Percentiles rank a stretch among this genome's conserved stretches.
phyloP scores from a whole-genome alignment of 768 basidiomycete species.

The Suillus alpinus region DNA sequence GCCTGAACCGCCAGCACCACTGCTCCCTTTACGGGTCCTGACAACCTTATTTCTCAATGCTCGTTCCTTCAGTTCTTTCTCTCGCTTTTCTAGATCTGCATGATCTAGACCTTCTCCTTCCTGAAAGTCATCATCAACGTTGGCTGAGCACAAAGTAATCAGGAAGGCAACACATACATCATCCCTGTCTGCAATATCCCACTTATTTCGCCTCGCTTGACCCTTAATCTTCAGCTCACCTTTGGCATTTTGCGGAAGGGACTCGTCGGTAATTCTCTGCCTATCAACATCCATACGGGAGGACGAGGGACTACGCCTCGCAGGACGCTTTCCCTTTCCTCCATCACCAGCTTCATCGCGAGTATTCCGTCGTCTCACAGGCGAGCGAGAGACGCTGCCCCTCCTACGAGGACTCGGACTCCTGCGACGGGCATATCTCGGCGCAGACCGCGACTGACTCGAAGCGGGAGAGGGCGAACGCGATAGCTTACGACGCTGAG shows the following conservation, averaged over 20 bases:
- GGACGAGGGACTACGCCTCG: constrained; percentile 26
- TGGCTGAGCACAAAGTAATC: neutral
- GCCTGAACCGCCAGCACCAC: constrained; percentile 12
- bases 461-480: constrained; percentile 30
- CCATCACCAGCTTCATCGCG: constrained; percentile 15
- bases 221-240: constrained; percentile 76
- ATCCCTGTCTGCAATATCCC: constrained; percentile 36
- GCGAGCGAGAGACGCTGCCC: constrained; percentile 33
- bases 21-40: constrained; percentile 57
- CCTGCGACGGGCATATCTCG: constrained; percentile 44
- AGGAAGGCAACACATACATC: constrained; percentile 3
- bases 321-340: constrained; percentile 17
- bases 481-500: constrained; percentile 31
- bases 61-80: constrained; percentile 79
- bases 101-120: constrained; percentile 19
- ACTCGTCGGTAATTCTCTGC: constrained; percentile 23
- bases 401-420: constrained; percentile 40
- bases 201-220: constrained; percentile 58
- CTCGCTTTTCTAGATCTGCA: constrained; percentile 60
- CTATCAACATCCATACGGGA: constrained; percentile 20
- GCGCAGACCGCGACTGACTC: constrained; percentile 40
- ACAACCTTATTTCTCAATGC: constrained; percentile 83
- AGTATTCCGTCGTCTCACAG: constrained; percentile 30
- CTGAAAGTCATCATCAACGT: neutral
- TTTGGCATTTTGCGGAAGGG: constrained; percentile 29